A percentile compares a stretch with the other conserved stretches of the same genome.
These are phyloP conservation scores for Mimosa pudica DNA, from an alignment of 306 rosid genomes.

Conservation along the genomic window DNA sequence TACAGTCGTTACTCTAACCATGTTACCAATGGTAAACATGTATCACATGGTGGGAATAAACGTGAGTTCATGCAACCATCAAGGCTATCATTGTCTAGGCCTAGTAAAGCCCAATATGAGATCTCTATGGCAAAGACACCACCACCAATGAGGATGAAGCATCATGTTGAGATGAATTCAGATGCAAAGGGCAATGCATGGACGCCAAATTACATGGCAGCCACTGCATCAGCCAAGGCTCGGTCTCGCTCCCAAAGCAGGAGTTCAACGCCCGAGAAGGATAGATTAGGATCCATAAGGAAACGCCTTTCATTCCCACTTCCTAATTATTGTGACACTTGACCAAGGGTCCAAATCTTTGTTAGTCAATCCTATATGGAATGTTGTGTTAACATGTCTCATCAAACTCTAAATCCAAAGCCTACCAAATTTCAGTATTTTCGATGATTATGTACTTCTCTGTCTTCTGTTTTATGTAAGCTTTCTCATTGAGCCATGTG, in stretches of 20 bases:
- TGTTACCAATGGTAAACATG: background rate
- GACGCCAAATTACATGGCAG: slow-evolving; percentile 54
- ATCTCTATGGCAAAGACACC: slow-evolving; percentile 36
- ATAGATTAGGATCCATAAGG: slow-evolving; percentile 31
- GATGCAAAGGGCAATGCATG: slow-evolving; percentile 18
- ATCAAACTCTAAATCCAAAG: background rate
- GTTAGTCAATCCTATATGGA: background rate
- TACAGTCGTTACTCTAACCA: slow-evolving; percentile 41
- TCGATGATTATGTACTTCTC: background rate
- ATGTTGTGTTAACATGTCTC: background rate
- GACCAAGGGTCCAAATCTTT: background rate
- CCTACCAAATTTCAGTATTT: background rate
- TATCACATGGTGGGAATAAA: slow-evolving; percentile 12
- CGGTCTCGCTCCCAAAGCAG: slow-evolving; percentile 53
- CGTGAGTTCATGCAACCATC: slow-evolving; percentile 18
- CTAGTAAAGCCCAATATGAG: slow-evolving; percentile 18
- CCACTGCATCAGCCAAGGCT: slow-evolving; percentile 58
- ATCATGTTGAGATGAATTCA: slow-evolving; percentile 37
- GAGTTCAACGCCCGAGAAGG: slow-evolving; percentile 37
- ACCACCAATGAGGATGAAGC: slow-evolving; percentile 39
- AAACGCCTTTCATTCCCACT: slow-evolving; percentile 49
- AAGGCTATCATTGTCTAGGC: slow-evolving; percentile 32
- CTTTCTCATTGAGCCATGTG: background rate
- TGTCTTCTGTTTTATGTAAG: background rate
- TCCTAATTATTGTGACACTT: slow-evolving; percentile 15